Base-by-base conservation (phyloP, 164 flowering plant species). In the Stephania yunnanensis region DNA sequence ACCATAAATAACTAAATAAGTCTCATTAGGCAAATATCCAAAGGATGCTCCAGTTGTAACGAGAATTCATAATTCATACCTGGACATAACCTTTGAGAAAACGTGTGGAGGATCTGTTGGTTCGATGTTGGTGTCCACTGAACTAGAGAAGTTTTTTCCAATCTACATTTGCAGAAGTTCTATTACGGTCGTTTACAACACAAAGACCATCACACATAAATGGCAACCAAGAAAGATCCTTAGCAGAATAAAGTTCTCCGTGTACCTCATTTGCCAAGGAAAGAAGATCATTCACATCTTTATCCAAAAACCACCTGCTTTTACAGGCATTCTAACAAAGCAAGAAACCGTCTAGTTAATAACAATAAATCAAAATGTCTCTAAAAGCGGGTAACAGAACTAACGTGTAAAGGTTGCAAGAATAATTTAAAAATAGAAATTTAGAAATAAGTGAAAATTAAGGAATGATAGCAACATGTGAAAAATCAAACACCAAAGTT, bases 281-380 rank as follows among this genome's bases (percentile, higher is more conserved):
- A 30, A 77, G 70, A 73, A 93, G 87, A 36, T 88, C 95, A 74
- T 82, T 81, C 36, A 75, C 71, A 63, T 90, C 95, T 67, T 74
- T 73, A 25, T 20, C 85, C 8, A 81, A 55, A 78, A 90, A 93
- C 95, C 98, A 93, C 75, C 90, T 87, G 22, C 70, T 58, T 69
- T 81, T 83, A 75, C 98, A 93, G 65, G 97, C 93, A 87, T 77
- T 89, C 98, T 93, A 80, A 61, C 71, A 83, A 71, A 68, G 67
- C 22, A 73, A 68, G 52, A 44, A 53, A 69, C 5, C 2, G 45
- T 31, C 13, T 36, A 72, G 6, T 29, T 50, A 17, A 30, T 30
- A 13, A 68, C n/a, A 13, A 68, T 17, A 68, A 30, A 68, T 31
- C 5, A 67, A 22, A 29, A 67, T 29, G 15, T 3, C 1, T 12